Evolutionary conservation across 768 basidiomycete genomes (phyloP).

Genomic region (Thelephora aurantiotincta): DNA sequence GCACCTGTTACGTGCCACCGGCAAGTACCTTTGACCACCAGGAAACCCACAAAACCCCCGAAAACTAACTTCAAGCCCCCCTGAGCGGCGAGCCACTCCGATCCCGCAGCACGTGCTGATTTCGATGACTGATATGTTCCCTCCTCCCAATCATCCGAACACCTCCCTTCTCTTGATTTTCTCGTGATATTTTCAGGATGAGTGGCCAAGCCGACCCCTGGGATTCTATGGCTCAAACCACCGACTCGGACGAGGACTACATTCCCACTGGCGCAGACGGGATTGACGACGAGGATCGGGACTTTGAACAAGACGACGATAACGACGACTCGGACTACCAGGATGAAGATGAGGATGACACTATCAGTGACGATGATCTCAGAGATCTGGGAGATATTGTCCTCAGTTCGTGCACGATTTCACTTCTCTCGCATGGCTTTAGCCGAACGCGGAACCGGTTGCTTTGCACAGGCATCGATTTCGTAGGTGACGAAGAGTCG

Average conservation of each 20-base stretch:
- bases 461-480: too few species aligned
- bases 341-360: constrained; percentile 7
- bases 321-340: constrained; percentile 26
- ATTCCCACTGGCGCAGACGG: not conserved
- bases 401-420: too few species aligned
- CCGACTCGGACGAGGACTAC: not conserved
- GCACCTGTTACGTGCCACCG: too few species aligned
- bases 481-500: too few species aligned
- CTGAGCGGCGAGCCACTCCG: too few species aligned
- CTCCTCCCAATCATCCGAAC: constrained; percentile 1
- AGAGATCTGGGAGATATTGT: not conserved
- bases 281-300: not conserved
- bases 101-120: too few species aligned
- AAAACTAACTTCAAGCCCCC: too few species aligned
- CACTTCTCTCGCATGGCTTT: not conserved
- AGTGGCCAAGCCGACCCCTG: too few species aligned
- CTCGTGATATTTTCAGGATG: not conserved
- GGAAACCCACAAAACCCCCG: too few species aligned
- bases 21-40: too few species aligned
- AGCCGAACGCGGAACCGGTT: too few species aligned
- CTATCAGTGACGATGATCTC: not conserved
- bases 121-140: not conserved
- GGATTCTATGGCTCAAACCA: too few species aligned
- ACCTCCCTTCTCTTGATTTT: not conserved
- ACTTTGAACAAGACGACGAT: constrained; percentile 9